These are phyloP conservation scores for Pinus taeda DNA, from an alignment of 75 land plant genomes.

Conservation along the genomic window DNA sequence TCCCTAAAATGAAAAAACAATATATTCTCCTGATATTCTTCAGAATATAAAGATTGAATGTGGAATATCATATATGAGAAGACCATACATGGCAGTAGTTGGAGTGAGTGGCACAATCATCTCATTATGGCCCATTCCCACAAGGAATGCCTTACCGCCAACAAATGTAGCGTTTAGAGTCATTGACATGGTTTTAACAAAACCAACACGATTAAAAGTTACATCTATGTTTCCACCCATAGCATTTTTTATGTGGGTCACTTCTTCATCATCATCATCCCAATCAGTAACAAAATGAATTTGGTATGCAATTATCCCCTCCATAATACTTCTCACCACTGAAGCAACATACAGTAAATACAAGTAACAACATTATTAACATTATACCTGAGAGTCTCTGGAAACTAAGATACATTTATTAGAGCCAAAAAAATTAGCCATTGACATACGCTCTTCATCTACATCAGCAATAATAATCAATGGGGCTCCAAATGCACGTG, in stretches of 20 bases:
- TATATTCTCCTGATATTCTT: too few species aligned
- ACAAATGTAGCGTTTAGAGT: slow-evolving; percentile 64
- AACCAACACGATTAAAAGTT: slow-evolving; percentile 83
- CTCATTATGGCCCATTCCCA: slow-evolving; percentile 81
- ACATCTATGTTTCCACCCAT: slow-evolving; percentile 73
- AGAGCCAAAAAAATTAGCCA: slow-evolving; percentile 80
- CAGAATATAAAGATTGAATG: too few species aligned
- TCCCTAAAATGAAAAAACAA: too few species aligned
- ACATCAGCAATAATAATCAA: slow-evolving; percentile 73
- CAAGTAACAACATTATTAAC: too few species aligned
- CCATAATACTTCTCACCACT: too few species aligned
- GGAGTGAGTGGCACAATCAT: slow-evolving; percentile 80
- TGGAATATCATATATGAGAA: too few species aligned
- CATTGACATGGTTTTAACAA: slow-evolving; percentile 77
- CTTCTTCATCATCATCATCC: slow-evolving; percentile 46
- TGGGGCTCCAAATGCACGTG: slow-evolving; percentile 82
- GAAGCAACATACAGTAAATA: too few species aligned
- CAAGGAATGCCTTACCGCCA: slow-evolving; percentile 87
- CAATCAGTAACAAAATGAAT: background rate
- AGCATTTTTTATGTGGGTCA: slow-evolving; percentile 35
- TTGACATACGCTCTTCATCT: slow-evolving; percentile 56
- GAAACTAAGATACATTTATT: slow-evolving; percentile 61
- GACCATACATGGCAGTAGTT: slow-evolving; percentile 41
- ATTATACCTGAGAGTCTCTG: slow-evolving; percentile 28
- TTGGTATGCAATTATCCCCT: too few species aligned